phyloP scores from a whole-genome alignment of 768 basidiomycete genomes.

The Tulasnella sp. region DNA sequence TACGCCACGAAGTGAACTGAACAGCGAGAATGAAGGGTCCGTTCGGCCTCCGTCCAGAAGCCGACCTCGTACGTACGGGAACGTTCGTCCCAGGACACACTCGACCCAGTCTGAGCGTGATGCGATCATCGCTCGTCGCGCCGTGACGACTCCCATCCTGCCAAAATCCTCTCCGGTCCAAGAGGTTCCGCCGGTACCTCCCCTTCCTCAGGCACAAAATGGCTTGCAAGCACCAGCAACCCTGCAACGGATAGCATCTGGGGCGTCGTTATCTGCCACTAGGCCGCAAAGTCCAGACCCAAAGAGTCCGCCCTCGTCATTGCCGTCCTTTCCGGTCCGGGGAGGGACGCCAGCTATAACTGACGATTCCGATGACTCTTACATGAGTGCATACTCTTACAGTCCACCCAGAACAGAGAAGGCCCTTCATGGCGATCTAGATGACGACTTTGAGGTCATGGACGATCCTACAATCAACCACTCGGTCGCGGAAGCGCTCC shows the following conservation, averaged over 20 bases:
- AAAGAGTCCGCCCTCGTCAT: not conserved
- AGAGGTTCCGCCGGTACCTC: conserved; percentile 10
- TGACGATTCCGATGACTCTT: conserved; percentile 16
- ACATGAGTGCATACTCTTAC: conserved; percentile 14
- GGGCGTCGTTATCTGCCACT: conserved; percentile 26
- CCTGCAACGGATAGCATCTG: conserved; percentile 29
- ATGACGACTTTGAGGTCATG: not conserved
- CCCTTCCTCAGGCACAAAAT: conserved; percentile 22
- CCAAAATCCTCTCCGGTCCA: conserved; percentile 22
- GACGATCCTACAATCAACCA: not conserved
- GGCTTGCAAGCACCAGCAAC: conserved; percentile 23
- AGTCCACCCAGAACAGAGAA: conserved; percentile 5
- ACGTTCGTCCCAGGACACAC: not conserved
- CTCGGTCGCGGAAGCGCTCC: conserved; percentile 1
- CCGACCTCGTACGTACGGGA: not conserved
- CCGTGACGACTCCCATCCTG: conserved; percentile 24
- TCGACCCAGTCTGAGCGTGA: conserved; percentile 12
- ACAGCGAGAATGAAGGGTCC: not conserved
- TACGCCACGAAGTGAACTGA: not conserved
- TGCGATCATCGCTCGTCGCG: conserved; percentile 10
- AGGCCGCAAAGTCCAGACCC: conserved; percentile 21
- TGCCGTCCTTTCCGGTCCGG: not conserved
- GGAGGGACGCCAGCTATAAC: not conserved
- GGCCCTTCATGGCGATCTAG: not conserved
- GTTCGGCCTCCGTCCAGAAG: not conserved